These are phyloP conservation scores for Candida methanosorbosa DNA, from an alignment of 805 yeast species.

Conservation along the genomic window DNA sequence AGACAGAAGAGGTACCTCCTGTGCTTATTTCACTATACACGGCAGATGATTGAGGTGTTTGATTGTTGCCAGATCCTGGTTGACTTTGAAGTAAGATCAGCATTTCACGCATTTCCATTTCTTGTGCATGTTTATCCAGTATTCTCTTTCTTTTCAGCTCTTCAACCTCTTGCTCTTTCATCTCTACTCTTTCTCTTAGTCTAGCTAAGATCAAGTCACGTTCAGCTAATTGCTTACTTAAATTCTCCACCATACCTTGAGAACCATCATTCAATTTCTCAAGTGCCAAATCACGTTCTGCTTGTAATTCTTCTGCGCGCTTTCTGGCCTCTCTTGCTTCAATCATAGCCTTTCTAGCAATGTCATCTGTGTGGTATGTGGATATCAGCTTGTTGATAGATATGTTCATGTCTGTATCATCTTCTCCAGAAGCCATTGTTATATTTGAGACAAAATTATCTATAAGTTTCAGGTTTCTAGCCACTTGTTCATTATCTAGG, in stretches of 20 bases:
- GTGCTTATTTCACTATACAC: constrained; percentile 3
- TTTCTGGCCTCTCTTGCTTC: constrained; percentile 32
- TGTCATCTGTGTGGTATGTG: constrained; percentile 75
- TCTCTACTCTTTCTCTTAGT: constrained; percentile 54
- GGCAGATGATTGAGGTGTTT: constrained; percentile 19
- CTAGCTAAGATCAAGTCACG: constrained; percentile 49
- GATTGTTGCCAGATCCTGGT: constrained; percentile 8
- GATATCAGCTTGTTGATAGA: constrained; percentile 69
- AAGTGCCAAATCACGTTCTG: constrained; percentile 24
- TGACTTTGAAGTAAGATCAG: constrained; percentile 51
- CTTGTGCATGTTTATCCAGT: constrained; percentile 66
- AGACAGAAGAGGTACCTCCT: constrained; percentile 10
- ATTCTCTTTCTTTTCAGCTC: constrained; percentile 53
- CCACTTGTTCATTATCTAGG: constrained; percentile 30
- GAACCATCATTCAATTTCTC: constrained; percentile 48
- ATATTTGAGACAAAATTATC: constrained; percentile 49
- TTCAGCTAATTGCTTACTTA: constrained; percentile 56
- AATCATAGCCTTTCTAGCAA: constrained; percentile 61
- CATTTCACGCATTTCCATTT: constrained; percentile 68
- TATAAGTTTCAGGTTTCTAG: constrained; percentile 45
- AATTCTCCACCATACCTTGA: constrained; percentile 55
- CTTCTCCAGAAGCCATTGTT: constrained; percentile 41
- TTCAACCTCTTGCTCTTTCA: constrained; percentile 50
- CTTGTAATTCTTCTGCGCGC: constrained; percentile 27
- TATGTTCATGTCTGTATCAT: constrained; percentile 62